phyloP scores from a whole-genome alignment of 177 flowering plant genomes.

The Telopea speciosissima region DNA sequence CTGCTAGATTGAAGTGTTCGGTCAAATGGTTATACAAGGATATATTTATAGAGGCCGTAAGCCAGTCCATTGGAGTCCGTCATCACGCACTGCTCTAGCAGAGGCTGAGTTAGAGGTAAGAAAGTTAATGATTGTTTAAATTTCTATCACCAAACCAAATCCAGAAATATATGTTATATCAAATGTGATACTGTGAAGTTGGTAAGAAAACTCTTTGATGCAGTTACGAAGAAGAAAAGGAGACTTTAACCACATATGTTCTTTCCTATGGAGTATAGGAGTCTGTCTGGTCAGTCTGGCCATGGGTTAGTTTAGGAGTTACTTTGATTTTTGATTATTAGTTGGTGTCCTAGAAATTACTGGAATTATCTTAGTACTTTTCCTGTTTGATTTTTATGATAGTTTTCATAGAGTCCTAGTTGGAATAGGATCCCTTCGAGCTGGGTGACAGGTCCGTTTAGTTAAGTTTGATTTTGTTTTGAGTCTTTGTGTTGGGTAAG shows the following conservation, averaged over 20 bases:
- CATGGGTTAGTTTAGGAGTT: too few species aligned
- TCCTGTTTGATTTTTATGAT: too few species aligned
- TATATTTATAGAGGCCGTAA: conserved; percentile 86
- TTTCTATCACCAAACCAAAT: neutral
- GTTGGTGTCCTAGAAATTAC: too few species aligned
- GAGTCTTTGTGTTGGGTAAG: too few species aligned
- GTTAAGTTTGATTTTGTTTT: too few species aligned
- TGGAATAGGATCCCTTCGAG: too few species aligned
- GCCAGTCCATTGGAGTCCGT: conserved; percentile 99
- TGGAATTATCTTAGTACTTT: too few species aligned
- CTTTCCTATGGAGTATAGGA: too few species aligned
- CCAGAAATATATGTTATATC: neutral
- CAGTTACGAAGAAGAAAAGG: neutral
- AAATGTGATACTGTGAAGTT: neutral
- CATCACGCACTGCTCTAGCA: conserved; percentile 96
- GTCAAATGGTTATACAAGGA: conserved; percentile 77
- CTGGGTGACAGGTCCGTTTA: too few species aligned
- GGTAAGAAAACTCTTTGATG: neutral
- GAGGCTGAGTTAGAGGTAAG: conserved; percentile 98
- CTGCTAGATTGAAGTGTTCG: conserved; percentile 86
- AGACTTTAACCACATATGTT: neutral
- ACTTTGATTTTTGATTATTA: too few species aligned
- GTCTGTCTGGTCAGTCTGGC: too few species aligned
- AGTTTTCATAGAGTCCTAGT: too few species aligned
- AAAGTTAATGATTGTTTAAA: neutral